phyloP scores from a whole-genome alignment of 2,329 filamentous ascomycete species.

The Arthrobotrys pseudoclavata region DNA sequence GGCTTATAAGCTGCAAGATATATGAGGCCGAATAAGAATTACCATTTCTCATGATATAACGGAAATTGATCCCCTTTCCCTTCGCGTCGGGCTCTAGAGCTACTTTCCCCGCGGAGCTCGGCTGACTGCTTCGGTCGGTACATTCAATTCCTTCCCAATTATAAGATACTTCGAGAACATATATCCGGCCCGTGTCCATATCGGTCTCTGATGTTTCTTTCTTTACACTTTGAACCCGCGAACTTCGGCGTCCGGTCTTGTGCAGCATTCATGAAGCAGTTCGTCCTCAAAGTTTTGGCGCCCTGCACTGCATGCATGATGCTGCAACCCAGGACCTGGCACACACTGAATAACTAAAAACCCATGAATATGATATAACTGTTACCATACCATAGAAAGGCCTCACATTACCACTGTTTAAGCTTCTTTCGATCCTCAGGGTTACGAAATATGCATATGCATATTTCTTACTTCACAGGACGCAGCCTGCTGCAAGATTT shows the following conservation, averaged over 20 bases:
- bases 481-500: conserved; percentile 33
- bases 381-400: conserved; percentile 19
- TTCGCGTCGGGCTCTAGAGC: conserved; percentile 5
- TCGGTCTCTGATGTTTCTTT: not conserved
- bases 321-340: conserved; percentile 38
- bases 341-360: conserved; percentile 13
- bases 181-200: conserved; percentile 14
- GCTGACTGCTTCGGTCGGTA: conserved; percentile 21
- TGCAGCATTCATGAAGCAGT: not conserved
- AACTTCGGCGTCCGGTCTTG: conserved; percentile 29
- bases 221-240: not conserved
- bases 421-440: conserved; percentile 18
- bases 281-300: conserved; percentile 3
- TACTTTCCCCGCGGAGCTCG: conserved; percentile 54
- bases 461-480: conserved; percentile 33
- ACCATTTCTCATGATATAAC: conserved; percentile 50
- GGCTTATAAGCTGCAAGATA: not conserved
- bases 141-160: not conserved
- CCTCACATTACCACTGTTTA: conserved; percentile 21
- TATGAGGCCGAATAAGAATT: conserved; percentile 7
- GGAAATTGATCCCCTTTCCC: conserved; percentile 31
- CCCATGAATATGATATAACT: conserved; percentile 9
- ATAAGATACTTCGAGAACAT: conserved; percentile 1
- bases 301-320: conserved; percentile 49
- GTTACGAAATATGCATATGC: conserved; percentile 35